These are phyloP conservation scores for Ascochyta fabae DNA, from an alignment of 2,329 filamentous ascomycete species.

Conservation along the genomic window DNA sequence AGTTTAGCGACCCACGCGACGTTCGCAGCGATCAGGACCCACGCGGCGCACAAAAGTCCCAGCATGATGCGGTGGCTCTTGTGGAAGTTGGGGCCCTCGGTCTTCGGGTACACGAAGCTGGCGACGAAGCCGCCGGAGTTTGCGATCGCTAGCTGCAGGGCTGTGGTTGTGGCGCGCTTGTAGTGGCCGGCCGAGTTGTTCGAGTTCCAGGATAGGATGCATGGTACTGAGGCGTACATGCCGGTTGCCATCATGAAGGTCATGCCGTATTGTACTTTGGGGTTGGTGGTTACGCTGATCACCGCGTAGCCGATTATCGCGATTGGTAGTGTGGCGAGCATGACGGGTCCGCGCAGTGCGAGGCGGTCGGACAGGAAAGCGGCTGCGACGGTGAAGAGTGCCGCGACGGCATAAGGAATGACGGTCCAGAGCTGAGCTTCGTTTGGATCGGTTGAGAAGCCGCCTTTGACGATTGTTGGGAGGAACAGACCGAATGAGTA, in stretches of 20 bases:
- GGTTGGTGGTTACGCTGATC: conserved; percentile 62
- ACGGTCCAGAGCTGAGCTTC: conserved; percentile 68
- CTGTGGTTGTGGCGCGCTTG: conserved; percentile 71
- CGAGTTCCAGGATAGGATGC: conserved; percentile 69
- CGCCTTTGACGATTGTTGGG: conserved; percentile 68
- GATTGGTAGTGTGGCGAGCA: conserved; percentile 68
- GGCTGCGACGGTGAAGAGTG: conserved; percentile 58
- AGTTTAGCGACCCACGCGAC: conserved; percentile 68
- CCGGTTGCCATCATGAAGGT: conserved; percentile 72
- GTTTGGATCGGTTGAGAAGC: conserved; percentile 62
- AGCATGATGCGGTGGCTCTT: conserved; percentile 68
- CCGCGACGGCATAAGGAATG: conserved; percentile 68
- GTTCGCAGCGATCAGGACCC: conserved; percentile 68
- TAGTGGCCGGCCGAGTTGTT: conserved; percentile 74
- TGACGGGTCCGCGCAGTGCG: conserved; percentile 64
- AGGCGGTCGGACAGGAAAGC: conserved; percentile 68
- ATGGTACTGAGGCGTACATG: conserved; percentile 68
- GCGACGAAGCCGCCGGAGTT: conserved; percentile 73
- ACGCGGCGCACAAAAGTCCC: conserved; percentile 65
- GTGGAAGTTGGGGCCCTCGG: conserved; percentile 64
- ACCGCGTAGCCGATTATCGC: conserved; percentile 70
- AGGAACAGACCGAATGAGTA: conserved; percentile 72
- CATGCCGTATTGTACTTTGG: conserved; percentile 67
- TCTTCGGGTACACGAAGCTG: conserved; percentile 66
- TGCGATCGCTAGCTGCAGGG: conserved; percentile 69